Conservation (phyloP, 495 filamentous ascomycete species). For the Tricharina praecox region DNA sequence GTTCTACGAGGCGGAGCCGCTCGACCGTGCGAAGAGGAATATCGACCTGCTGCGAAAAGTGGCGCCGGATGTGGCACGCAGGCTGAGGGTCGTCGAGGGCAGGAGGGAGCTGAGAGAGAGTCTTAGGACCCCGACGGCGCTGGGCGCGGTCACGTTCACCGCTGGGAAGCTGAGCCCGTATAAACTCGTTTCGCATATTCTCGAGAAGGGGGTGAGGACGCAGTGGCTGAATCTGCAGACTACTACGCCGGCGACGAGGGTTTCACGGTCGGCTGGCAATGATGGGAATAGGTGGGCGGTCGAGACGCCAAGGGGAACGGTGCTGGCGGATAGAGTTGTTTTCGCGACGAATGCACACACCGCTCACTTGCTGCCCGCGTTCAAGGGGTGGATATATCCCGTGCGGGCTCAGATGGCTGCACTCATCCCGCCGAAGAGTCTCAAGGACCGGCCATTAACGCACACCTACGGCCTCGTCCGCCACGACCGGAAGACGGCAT, state of each 20-base stretch:
- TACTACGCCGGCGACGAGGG: constrained; percentile 24
- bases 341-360: constrained; percentile 70
- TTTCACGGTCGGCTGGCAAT: constrained; percentile 9
- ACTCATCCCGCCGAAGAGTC: constrained; percentile 37
- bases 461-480: constrained; percentile 48
- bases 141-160: constrained; percentile 33
- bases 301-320: constrained; percentile 44
- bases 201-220: constrained; percentile 38
- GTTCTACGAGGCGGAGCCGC: constrained; percentile 34
- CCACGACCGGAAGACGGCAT: constrained; percentile 35
- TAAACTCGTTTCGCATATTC: constrained; percentile 50
- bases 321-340: constrained; percentile 43
- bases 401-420: constrained; percentile 59
- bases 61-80: constrained; percentile 36
- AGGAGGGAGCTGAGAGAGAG: constrained; percentile 20
- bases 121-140: constrained; percentile 29
- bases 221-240: constrained; percentile 53
- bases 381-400: constrained; percentile 57
- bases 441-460: constrained; percentile 26
- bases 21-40: constrained; percentile 31
- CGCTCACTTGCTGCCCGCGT: constrained; percentile 48
- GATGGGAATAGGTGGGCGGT: constrained; percentile 36
- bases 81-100: constrained; percentile 25
- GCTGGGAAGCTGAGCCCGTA: constrained; percentile 58
- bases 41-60: constrained; percentile 30